A percentile compares a stretch with the other conserved stretches of the same genome.
Evolutionary conservation across 768 basidiomycete genomes (phyloP).

Genomic region (Amanita muscaria): DNA sequence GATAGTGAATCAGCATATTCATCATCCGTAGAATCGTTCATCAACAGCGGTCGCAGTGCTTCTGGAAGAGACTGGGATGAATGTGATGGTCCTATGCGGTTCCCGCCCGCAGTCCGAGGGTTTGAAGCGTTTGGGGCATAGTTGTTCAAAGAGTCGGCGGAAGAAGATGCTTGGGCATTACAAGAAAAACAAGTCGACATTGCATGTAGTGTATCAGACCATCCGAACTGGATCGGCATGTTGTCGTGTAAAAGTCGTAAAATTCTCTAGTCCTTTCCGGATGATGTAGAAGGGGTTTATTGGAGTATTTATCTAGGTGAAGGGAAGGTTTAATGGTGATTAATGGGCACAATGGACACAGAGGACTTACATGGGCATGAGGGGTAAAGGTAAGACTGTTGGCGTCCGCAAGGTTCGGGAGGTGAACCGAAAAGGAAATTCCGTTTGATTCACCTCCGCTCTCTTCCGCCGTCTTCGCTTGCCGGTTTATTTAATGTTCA

Average conservation of each 20-base stretch:
- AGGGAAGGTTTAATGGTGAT: conserved; percentile 34
- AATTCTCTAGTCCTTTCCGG: neutral
- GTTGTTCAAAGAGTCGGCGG: conserved; percentile 1
- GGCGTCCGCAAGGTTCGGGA: too few species aligned
- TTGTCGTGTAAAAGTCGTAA: neutral
- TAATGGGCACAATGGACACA: conserved; percentile 21
- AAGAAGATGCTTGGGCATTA: neutral
- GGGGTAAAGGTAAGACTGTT: too few species aligned
- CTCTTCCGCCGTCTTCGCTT: too few species aligned
- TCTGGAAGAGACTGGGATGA: neutral
- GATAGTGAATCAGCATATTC: conserved; percentile 2
- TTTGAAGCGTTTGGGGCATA: neutral
- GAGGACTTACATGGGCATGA: too few species aligned
- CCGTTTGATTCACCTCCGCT: too few species aligned
- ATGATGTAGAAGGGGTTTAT: neutral
- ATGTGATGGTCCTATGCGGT: neutral
- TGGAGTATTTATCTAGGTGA: too few species aligned
- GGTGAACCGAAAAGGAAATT: too few species aligned
- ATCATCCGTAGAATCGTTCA: neutral
- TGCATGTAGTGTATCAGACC: conserved; percentile 1
- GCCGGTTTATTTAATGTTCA: too few species aligned
- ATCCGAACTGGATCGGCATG: conserved; percentile 3
- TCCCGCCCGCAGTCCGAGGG: neutral
- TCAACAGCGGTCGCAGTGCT: neutral
- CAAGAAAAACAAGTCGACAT: neutral